Conservation (phyloP, 345 rosid species). For the Xanthoceras sorbifolium region DNA sequence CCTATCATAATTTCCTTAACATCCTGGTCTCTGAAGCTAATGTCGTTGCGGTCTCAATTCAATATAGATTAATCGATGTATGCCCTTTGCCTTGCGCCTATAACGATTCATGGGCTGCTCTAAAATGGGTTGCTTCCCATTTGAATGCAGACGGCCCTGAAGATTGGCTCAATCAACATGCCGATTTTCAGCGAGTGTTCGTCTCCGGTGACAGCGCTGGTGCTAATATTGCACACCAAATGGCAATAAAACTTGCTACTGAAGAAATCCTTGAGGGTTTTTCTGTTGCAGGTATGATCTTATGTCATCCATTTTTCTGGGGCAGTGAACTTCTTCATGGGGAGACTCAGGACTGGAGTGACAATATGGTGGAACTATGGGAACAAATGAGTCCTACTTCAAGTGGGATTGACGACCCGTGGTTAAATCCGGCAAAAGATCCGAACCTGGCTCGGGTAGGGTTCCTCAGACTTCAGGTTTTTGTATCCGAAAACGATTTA, state of each 20-base stretch:
- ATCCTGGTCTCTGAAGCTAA: neutral
- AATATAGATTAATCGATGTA: neutral
- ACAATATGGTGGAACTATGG: slow-evolving; percentile 28
- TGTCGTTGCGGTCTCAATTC: neutral
- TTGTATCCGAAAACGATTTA: slow-evolving; percentile 44
- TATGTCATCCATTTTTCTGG: slow-evolving; percentile 40
- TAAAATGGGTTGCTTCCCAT: slow-evolving; percentile 44
- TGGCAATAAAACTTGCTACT: slow-evolving; percentile 28
- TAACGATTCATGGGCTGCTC: slow-evolving; percentile 34
- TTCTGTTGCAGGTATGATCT: slow-evolving; percentile 21
- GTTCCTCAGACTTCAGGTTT: slow-evolving; percentile 40
- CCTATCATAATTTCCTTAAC: too few relatives aligned
- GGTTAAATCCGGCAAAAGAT: slow-evolving; percentile 42
- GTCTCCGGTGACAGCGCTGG: slow-evolving; percentile 52
- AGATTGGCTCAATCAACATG: slow-evolving; percentile 37
- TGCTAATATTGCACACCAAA: slow-evolving; percentile 39
- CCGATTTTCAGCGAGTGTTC: slow-evolving; percentile 33
- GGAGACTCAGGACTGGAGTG: too few relatives aligned
- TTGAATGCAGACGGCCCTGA: slow-evolving; percentile 32
- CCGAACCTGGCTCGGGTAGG: slow-evolving; percentile 37
- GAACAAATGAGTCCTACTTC: slow-evolving; percentile 34
- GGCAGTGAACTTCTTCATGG: slow-evolving; percentile 19
- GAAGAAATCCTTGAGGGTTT: slow-evolving; percentile 19
- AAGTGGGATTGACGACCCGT: slow-evolving; percentile 48
- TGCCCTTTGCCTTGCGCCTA: slow-evolving; percentile 25